A percentile compares a stretch with the other conserved stretches of the same genome.
Conservation (phyloP, 805 yeast genomes). For the Candida insectorum region DNA sequence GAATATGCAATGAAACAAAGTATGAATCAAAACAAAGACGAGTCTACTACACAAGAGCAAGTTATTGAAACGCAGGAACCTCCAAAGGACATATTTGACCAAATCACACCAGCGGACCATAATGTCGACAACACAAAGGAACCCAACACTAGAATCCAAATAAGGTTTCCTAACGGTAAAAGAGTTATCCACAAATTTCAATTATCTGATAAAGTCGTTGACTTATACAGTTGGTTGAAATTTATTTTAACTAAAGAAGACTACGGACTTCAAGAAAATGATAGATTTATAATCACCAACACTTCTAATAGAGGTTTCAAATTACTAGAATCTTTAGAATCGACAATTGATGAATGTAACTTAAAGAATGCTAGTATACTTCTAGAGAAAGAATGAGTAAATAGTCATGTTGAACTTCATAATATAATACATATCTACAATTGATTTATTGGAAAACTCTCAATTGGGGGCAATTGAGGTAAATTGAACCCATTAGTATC, state of each 20-base stretch:
- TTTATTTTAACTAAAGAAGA: slow-evolving; percentile 44
- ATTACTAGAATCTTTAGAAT: slow-evolving; percentile 55
- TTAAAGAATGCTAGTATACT: slow-evolving; percentile 78
- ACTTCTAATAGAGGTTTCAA: slow-evolving; percentile 40
- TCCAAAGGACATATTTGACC: slow-evolving; percentile 29
- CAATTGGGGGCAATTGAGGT: slow-evolving; percentile 10
- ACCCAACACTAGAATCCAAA: slow-evolving; percentile 73
- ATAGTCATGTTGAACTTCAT: background rate
- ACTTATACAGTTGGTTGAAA: slow-evolving; percentile 67
- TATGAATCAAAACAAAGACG: slow-evolving; percentile 31
- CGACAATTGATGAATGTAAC: slow-evolving; percentile 69
- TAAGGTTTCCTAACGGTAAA: slow-evolving; percentile 86
- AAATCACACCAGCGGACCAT: slow-evolving; percentile 49
- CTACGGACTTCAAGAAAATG: slow-evolving; percentile 49
- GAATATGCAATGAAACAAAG: slow-evolving; percentile 72
- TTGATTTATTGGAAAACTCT: slow-evolving; percentile 3
- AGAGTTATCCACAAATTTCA: slow-evolving; percentile 71
- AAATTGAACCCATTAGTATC: background rate
- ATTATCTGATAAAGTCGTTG: slow-evolving; percentile 51
- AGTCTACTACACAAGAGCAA: slow-evolving; percentile 25
- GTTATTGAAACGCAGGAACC: slow-evolving; percentile 15
- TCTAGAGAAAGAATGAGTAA: slow-evolving; percentile 46
- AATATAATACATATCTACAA: slow-evolving; percentile 3
- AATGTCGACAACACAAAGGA: slow-evolving; percentile 66
- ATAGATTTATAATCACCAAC: slow-evolving; percentile 30